A percentile compares a stretch with the other conserved stretches of the same genome.
Evolutionary conservation across 306 rosid species (phyloP).

Genomic region (Hippophae rhamnoides): DNA sequence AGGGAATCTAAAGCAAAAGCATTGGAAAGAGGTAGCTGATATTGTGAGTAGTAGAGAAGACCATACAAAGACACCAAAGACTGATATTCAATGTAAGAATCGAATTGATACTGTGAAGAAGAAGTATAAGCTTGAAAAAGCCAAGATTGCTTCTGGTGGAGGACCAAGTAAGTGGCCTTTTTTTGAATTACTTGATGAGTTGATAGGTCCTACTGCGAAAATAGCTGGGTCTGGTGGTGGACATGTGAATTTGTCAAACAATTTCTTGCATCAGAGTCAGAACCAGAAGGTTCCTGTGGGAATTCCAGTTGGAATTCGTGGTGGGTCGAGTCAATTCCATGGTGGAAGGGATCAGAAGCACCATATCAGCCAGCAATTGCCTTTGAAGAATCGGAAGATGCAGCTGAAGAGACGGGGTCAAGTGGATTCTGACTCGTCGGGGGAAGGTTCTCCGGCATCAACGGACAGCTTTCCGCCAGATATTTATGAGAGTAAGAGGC

Average conservation of each 20-base stretch:
- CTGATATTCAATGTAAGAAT: constrained; percentile 93
- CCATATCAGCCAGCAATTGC: neutral
- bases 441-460: constrained; percentile 54
- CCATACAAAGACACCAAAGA: constrained; percentile 54
- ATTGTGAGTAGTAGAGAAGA: constrained; percentile 75
- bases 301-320: constrained; percentile 56
- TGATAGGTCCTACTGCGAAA: constrained; percentile 68
- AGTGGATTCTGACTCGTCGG: constrained; percentile 27
- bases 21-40: constrained; percentile 97
- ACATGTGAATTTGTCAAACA: constrained; percentile 8
- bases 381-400: constrained; percentile 33
- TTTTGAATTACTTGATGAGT: constrained; percentile 47
- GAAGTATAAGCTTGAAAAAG: constrained; percentile 86
- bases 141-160: constrained; percentile 55
- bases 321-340: constrained; percentile 26
- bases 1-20: constrained; percentile 95
- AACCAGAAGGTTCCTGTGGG: constrained; percentile 53
- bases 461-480: constrained; percentile 57
- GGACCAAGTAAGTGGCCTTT: constrained; percentile 79
- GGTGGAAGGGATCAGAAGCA: constrained; percentile 23
- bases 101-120: constrained; percentile 95
- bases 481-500: constrained; percentile 42
- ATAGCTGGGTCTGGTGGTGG: constrained; percentile 22
- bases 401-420: constrained; percentile 34
- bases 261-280: constrained; percentile 14